Evolutionary conservation across 2,329 filamentous ascomycete genomes (phyloP), one percentile per base, ranked within the genome.

Genomic region (Arthrobotrys conoides): DNA sequence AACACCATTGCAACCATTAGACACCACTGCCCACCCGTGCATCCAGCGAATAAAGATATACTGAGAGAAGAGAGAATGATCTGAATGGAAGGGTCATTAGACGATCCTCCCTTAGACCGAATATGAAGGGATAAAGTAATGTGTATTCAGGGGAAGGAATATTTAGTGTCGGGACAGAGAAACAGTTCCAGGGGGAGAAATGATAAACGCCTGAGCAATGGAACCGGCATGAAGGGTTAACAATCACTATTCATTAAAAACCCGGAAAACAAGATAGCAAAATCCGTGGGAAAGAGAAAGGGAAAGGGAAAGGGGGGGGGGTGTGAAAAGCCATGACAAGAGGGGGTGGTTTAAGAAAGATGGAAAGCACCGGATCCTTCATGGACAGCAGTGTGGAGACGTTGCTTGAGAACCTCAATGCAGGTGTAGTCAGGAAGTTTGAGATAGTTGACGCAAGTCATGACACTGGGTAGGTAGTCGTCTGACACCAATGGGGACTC

Each of bases 361-460:
- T 98, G 96, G 89, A 99, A 99, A 78, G 96, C 96, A 33, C 96
- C 96, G 84, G 99, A 96, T 24, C 96, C 96, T 86, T 99, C 96
- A 84, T 90, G 92, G 84, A 97, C 97, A 27, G 96, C 96, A 80
- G 91, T 91, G 80, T 89, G 90, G 68, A 99, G 87, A 84, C 93
- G 93, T 83, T 91, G 89, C 83, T 89, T 91, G 85, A 99, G 90
- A 65, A 91, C 88, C 0, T 93, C 89, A 80, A 97, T 86, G 81
- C 87, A 90, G 81, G 91, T 95, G 85, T 99, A 99, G 85, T 99
- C 93, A 20, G 96, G 96, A 83, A 99, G 88, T 86, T 99, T 99
- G 82, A 99, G 90, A 84, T 99, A 99, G 85, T 99, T 99, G 85
- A 97, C 96, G 84, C 96, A 99, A 10, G 96, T 99, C 96, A 99